phyloP scores from a whole-genome alignment of 2,329 filamentous ascomycete species.

The Onygenales sp. region DNA sequence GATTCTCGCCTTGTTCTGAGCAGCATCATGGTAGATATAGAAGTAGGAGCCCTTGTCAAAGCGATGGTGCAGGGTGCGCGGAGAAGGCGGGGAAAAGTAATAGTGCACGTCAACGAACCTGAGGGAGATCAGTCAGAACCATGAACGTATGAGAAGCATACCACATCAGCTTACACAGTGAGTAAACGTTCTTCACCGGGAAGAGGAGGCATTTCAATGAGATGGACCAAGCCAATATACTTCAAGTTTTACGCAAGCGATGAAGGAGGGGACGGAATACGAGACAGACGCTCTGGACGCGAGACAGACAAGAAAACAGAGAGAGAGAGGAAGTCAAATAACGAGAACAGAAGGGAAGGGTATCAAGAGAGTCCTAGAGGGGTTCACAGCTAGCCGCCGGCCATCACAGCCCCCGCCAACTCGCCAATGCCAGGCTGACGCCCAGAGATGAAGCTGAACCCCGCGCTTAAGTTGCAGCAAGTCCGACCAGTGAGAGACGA shows the following conservation, averaged over 20 bases:
- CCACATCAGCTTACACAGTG: constrained; percentile 32
- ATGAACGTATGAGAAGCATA: neutral
- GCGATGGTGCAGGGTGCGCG: constrained; percentile 49
- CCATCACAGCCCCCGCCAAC: neutral
- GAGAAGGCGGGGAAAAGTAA: constrained; percentile 48
- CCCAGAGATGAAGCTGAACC: no score
- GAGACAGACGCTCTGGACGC: neutral
- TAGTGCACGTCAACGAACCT: constrained; percentile 58
- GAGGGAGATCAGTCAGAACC: constrained; percentile 7
- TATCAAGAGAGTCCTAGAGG: neutral
- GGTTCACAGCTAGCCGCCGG: neutral
- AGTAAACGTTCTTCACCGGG: constrained; percentile 37
- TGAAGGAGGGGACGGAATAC: neutral
- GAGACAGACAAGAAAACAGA: neutral
- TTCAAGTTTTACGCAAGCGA: neutral
- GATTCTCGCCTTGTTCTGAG: constrained; percentile 44
- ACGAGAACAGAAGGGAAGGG: neutral
- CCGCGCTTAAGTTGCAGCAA: no score
- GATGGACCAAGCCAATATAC: neutral
- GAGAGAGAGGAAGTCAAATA: neutral
- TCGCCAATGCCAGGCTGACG: no score
- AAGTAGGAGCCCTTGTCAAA: constrained; percentile 58
- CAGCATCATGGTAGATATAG: constrained; percentile 52
- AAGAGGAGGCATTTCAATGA: constrained; percentile 33
- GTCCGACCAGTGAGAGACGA: no score